Conservation (phyloP, 2,329 filamentous ascomycete genomes). For the Camillea tinctor region DNA sequence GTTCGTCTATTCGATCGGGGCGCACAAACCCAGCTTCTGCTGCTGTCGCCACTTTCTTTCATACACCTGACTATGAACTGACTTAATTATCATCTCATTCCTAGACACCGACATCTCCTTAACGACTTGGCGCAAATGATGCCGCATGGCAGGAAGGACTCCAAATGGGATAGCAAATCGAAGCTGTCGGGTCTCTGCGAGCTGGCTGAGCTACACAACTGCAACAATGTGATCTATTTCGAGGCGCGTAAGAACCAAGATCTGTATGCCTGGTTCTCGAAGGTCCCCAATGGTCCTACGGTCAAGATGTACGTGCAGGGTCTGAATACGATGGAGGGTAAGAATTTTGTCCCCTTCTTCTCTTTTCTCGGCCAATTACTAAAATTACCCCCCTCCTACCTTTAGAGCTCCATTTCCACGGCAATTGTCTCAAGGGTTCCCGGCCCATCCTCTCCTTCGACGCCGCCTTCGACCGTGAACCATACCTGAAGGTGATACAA, state of each 20-base stretch:
- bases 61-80: not conserved
- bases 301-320: slow-evolving; percentile 76
- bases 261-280: slow-evolving; percentile 90
- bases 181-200: slow-evolving; percentile 63
- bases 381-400: slow-evolving; percentile 1
- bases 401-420: slow-evolving; percentile 84
- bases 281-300: slow-evolving; percentile 73
- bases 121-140: slow-evolving; percentile 86
- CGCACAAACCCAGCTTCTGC: not conserved
- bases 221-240: slow-evolving; percentile 93
- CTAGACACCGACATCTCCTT: slow-evolving; percentile 86
- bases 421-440: slow-evolving; percentile 93
- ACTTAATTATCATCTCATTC: slow-evolving; percentile 46
- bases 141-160: slow-evolving; percentile 90
- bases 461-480: slow-evolving; percentile 75
- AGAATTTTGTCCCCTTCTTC: not conserved
- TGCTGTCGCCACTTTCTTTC: not conserved
- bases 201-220: slow-evolving; percentile 82
- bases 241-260: slow-evolving; percentile 94
- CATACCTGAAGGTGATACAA: slow-evolving; percentile 79
- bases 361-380: not conserved
- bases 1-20: not conserved
- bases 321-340: slow-evolving; percentile 29
- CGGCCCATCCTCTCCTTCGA: slow-evolving; percentile 92
- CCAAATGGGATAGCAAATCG: slow-evolving; percentile 94